Percentiles rank a stretch among this genome's conserved stretches.
Evolutionary conservation across 495 filamentous ascomycete species (phyloP).

Genomic region (Lasiosphaeria miniovina): DNA sequence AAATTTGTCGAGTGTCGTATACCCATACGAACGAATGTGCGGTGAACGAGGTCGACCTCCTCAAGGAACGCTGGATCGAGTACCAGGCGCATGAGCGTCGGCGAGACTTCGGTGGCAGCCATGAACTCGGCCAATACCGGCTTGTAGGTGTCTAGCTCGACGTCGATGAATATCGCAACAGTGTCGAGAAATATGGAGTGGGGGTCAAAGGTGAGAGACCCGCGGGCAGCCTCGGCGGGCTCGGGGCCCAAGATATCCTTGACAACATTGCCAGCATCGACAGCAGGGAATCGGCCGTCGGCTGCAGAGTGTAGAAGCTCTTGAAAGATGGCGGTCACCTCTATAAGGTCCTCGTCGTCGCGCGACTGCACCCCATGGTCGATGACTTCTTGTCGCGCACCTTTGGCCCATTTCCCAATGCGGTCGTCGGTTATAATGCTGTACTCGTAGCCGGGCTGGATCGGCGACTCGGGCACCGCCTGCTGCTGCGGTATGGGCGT

Average conservation of each 20-base stretch:
- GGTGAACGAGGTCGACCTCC: conserved; percentile 73
- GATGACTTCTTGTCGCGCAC: conserved; percentile 51
- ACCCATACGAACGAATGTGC: conserved; percentile 75
- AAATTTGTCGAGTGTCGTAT: conserved; percentile 87
- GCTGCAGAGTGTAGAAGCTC: conserved; percentile 74
- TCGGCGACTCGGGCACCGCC: conserved; percentile 20
- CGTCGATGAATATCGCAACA: conserved; percentile 69
- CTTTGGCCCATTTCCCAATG: conserved; percentile 43
- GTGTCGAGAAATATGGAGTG: conserved; percentile 76
- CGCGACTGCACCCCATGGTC: conserved; percentile 54
- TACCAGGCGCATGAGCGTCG: conserved; percentile 69
- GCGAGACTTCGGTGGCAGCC: conserved; percentile 66
- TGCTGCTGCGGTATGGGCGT: conserved; percentile 20
- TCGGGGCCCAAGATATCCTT: conserved; percentile 68
- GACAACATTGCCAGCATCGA: conserved; percentile 68
- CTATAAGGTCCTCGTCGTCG: conserved; percentile 60
- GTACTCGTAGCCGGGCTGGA: conserved; percentile 45
- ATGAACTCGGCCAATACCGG: conserved; percentile 55
- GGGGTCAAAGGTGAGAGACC: conserved; percentile 51
- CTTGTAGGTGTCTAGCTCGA: conserved; percentile 50
- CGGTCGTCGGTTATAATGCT: conserved; percentile 47
- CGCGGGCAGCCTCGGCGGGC: conserved; percentile 41
- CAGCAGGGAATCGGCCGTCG: conserved; percentile 61
- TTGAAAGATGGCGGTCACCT: conserved; percentile 72
- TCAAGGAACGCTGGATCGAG: conserved; percentile 76